Base-by-base conservation (phyloP, 2,329 filamentous ascomycete species). In the Beauveria varroae region DNA sequence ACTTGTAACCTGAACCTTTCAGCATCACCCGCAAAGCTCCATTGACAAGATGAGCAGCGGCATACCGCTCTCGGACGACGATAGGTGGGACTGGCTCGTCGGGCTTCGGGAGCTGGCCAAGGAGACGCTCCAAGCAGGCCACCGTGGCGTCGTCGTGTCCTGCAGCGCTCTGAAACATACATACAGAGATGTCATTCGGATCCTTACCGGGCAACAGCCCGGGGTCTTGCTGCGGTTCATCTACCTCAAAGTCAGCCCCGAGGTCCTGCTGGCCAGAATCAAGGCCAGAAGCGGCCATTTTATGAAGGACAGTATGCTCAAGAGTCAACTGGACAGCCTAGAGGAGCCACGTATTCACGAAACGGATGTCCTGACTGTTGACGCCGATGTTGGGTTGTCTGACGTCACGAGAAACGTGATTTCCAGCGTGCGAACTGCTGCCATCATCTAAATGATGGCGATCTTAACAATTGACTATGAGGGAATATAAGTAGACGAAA, bases 81-180 rank as follows among this genome's bases (percentile, higher is more conserved):
- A 89, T 70, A 81, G 86, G 61, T 89, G 86, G 86, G 86, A 87
- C 73, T 89, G 86, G 86, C 79, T 89, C 61, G 80, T 81, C 66
- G 75, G 76, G 10, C 75, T 83, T 7, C 79, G 81, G 60, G 72
- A 81, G 63, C 44, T 54, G 22, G 64, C 64, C 30, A 60, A 76
- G 20, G 28, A 61, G 8, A 22, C 34, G 10, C 43, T 62, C 14
- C 22, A 20, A 44, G 47, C 61, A 16, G 57, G 50, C 14, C n/a
- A 58, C 49, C 46, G 20, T 26, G 68, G 69, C 49, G 68, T 71
- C 53, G 82, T 89, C 57, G 80, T 89, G 56, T 87, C 86, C 51
- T 89, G 86, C 76, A 87, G 84, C 54, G 86, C 86, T 0, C 76
- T 89, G 54, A 89, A 88, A 73, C 83, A 82, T 65, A 87, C 86